Evolutionary conservation across 148 eudicot species (phyloP).

Genomic region (Diospyros lotus): DNA sequence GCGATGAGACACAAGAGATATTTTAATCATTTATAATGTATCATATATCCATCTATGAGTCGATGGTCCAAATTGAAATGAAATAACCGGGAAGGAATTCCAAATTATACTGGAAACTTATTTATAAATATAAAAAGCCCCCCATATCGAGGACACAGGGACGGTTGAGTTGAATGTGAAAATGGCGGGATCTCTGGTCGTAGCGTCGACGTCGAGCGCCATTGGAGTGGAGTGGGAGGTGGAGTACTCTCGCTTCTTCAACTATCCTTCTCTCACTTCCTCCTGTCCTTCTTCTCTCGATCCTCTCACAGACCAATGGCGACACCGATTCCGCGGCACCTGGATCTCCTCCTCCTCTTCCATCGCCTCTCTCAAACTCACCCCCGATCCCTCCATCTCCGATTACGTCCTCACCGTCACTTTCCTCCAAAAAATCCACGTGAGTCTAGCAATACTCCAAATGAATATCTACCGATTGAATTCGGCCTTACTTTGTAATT

Average conservation of each 20-base stretch:
- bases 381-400: slow-evolving; percentile 15
- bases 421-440: slow-evolving; percentile 32
- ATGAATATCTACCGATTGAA: background rate
- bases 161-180: slow-evolving; percentile 3
- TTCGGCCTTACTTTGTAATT: background rate
- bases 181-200: slow-evolving; percentile 54
- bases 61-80: no score
- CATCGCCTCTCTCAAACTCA: slow-evolving; percentile 35
- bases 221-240: slow-evolving; percentile 37
- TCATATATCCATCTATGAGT: no score
- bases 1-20: no score
- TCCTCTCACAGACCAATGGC: slow-evolving; percentile 6
- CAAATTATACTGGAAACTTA: no score
- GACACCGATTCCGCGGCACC: slow-evolving; percentile 20
- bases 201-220: slow-evolving; percentile 12
- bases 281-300: slow-evolving; percentile 16
- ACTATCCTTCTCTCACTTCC: slow-evolving; percentile 23
- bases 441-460: slow-evolving; percentile 17
- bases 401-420: slow-evolving; percentile 36
- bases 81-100: no score
- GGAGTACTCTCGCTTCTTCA: slow-evolving; percentile 49
- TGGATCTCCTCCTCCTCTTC: slow-evolving; percentile 42
- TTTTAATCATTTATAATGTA: no score
- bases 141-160: no score
- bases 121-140: no score